Conservation (phyloP, 371 early-diverging fungal genomes). For the Mucor circinelloides region DNA sequence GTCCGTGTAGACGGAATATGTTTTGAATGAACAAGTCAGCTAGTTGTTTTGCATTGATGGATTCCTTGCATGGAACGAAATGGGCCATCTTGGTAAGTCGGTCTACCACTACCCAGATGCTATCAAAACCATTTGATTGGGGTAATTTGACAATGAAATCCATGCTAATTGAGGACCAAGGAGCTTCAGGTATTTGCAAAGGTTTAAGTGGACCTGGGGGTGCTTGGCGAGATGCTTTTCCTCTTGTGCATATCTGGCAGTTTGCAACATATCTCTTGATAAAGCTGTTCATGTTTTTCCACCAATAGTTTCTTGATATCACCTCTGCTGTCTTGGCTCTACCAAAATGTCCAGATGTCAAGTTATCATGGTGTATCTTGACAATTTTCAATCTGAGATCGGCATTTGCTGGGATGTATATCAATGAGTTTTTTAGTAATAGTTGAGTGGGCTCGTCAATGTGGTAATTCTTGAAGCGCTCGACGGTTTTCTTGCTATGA, state of each 20-base stretch:
- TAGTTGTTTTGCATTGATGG: conserved; percentile 25
- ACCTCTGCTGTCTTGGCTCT: conserved; percentile 42
- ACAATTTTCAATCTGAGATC: no score
- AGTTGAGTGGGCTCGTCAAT: no score
- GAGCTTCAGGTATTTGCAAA: conserved; percentile 33
- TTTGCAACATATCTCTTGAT: conserved; percentile 36
- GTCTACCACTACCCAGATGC: conserved; percentile 52
- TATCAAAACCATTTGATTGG: conserved; percentile 7
- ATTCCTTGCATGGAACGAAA: conserved; percentile 36
- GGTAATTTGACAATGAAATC: conserved; percentile 24
- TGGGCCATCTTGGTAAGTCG: conserved; percentile 47
- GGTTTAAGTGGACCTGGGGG: conserved; percentile 44
- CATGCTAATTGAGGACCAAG: conserved; percentile 34
- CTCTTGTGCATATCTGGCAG: conserved; percentile 47
- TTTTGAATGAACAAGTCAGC: conserved; percentile 34
- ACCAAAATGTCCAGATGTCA: conserved; percentile 61
- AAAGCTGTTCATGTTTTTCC: conserved; percentile 43
- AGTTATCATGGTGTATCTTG: no score
- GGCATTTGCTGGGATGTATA: no score
- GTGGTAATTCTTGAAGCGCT: no score
- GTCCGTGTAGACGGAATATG: conserved; percentile 41
- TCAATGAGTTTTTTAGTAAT: no score
- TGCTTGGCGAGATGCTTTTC: conserved; percentile 24
- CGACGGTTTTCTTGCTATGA: no score
- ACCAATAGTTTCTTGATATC: conserved; percentile 37